Conservation (phyloP, 2,329 filamentous ascomycete genomes). For the Aspergillus sp. region DNA sequence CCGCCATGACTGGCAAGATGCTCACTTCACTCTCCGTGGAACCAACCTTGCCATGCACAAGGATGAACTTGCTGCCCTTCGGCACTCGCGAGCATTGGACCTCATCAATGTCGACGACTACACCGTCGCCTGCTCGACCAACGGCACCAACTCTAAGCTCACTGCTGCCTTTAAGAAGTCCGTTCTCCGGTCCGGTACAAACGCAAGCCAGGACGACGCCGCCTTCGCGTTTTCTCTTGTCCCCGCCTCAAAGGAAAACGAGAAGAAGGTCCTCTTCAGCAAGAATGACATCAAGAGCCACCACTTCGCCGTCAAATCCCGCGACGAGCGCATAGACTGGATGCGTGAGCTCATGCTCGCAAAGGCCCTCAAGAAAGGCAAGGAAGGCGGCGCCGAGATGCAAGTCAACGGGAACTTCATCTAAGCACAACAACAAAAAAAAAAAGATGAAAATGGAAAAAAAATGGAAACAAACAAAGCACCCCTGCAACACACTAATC, state of each 20-base stretch:
- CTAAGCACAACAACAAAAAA: constrained; percentile 6
- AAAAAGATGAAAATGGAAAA: neutral
- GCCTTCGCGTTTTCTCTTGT: constrained; percentile 33
- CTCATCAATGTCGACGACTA: constrained; percentile 68
- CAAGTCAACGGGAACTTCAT: constrained; percentile 33
- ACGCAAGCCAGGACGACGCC: constrained; percentile 23
- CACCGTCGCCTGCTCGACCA: constrained; percentile 62
- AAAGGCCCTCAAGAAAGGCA: constrained; percentile 37
- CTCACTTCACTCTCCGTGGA: constrained; percentile 80
- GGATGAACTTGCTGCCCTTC: constrained; percentile 24
- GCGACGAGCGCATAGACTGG: constrained; percentile 95
- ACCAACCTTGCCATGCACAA: constrained; percentile 48
- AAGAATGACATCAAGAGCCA: constrained; percentile 74
- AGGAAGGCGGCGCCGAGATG: constrained; percentile 21
- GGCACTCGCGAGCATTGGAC: constrained; percentile 57
- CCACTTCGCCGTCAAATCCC: constrained; percentile 84
- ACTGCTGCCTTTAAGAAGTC: constrained; percentile 75
- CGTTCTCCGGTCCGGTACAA: constrained; percentile 40
- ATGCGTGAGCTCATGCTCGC: constrained; percentile 49
- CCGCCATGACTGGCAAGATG: constrained; percentile 88
- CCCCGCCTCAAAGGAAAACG: constrained; percentile 37
- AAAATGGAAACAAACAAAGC: neutral
- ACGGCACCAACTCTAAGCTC: constrained; percentile 76
- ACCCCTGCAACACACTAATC: neutral
- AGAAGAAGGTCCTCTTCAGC: constrained; percentile 35